These are phyloP conservation scores for Penicillium hesseltinei DNA, from an alignment of 2,329 filamentous ascomycete species.

Conservation along the genomic window DNA sequence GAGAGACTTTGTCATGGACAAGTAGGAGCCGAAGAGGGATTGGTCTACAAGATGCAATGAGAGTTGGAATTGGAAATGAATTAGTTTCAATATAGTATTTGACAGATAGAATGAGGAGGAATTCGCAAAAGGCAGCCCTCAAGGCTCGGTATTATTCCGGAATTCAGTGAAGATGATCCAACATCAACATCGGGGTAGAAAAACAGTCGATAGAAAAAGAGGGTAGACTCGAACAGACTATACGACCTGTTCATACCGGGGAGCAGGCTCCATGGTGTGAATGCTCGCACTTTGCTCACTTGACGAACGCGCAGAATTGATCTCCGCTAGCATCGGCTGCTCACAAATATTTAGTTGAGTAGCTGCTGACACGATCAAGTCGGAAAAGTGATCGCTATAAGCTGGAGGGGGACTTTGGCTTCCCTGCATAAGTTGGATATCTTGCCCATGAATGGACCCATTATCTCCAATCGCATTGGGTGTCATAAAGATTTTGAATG, in stretches of 20 bases:
- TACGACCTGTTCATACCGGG: background rate
- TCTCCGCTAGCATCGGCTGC: background rate
- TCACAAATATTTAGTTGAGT: background rate
- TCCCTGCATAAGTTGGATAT: background rate
- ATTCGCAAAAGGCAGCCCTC: background rate
- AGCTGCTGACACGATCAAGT: background rate
- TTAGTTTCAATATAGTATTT: background rate
- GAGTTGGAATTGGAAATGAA: background rate
- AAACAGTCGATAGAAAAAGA: too few species aligned
- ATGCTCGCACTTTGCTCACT: background rate
- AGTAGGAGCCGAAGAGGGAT: conserved; percentile 13
- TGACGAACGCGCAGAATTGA: background rate
- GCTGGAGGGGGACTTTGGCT: background rate
- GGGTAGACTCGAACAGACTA: background rate
- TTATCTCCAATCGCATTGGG: background rate
- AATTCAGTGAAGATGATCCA: background rate
- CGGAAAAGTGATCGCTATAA: conserved; percentile 1
- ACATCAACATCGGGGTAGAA: background rate
- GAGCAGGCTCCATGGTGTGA: background rate
- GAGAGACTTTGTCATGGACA: conserved; percentile 5
- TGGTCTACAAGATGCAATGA: conserved; percentile 18
- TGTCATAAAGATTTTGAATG: conserved; percentile 7
- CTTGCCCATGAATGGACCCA: background rate
- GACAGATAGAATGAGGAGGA: background rate
- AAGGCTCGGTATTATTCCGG: too few species aligned